Conservation (phyloP, 2,329 filamentous ascomycete genomes). For the Spiromastix sp. region DNA sequence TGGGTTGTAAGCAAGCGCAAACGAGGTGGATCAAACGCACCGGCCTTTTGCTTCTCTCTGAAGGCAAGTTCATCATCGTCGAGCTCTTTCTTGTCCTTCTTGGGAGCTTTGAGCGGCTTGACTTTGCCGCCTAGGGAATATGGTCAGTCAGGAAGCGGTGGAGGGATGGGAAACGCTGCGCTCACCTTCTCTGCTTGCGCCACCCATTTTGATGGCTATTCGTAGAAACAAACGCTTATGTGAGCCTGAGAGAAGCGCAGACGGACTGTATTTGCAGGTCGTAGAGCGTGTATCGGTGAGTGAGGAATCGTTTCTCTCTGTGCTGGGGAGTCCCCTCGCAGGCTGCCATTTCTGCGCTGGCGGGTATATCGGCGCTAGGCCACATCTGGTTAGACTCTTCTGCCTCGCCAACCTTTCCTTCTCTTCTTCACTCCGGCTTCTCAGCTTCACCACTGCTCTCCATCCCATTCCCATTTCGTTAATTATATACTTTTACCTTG, state of each 20-base stretch:
- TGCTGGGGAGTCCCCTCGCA: too few species aligned
- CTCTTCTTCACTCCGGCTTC: too few species aligned
- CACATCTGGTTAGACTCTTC: too few species aligned
- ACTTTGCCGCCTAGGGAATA: constrained; percentile 60
- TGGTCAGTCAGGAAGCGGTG: not conserved
- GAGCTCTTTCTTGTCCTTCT: constrained; percentile 72
- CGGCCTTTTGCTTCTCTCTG: constrained; percentile 73
- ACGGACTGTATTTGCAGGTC: too few species aligned
- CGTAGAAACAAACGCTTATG: not conserved
- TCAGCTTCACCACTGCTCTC: too few species aligned
- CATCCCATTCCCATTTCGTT: too few species aligned
- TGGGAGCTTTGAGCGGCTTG: constrained; percentile 78
- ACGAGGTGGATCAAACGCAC: constrained; percentile 43
- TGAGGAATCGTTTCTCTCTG: too few species aligned
- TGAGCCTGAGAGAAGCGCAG: not conserved
- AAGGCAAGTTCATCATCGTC: constrained; percentile 81
- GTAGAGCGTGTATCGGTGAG: too few species aligned
- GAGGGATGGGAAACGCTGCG: constrained; percentile 1
- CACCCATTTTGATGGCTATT: constrained; percentile 46
- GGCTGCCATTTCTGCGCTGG: too few species aligned
- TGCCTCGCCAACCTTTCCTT: not conserved
- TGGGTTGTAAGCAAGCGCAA: not conserved
- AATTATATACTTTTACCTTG: too few species aligned
- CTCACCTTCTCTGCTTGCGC: constrained; percentile 55
- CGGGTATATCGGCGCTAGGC: too few species aligned